Evolutionary conservation across 805 yeast genomes (phyloP), one percentile per base, ranked within the genome.

Genomic region (Lipomyces anomalus): DNA sequence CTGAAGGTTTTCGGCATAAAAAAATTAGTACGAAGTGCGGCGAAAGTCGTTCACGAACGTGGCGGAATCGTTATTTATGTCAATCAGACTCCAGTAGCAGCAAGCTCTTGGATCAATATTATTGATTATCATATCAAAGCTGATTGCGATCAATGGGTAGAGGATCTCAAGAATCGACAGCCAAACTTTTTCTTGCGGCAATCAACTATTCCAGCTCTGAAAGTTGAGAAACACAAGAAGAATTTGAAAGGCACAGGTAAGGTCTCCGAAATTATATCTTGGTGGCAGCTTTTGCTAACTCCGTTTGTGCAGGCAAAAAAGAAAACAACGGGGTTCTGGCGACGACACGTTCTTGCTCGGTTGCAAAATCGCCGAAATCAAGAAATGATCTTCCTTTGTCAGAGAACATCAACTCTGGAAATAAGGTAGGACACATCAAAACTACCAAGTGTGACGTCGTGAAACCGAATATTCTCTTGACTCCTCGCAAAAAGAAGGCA

Each of bases 1-100:
- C 69, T 92, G 34, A 84, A 80, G 66, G 97, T 90, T 9, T 84
- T 82, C 54, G 98, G 98, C 1, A 89, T 92, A 38, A 83, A 80
- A 59, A 78, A 76, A 53, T 69, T 90, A 18, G 96, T 89, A 2
- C 75, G 77, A 50, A 73, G 74, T 20, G 62, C 85, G 50, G 79
- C 94, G 38, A 74, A 74, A 50, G 75, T 75, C 17, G 80, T 89
- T 17, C 95, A 84, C 60, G 81, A 76, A n/a, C 73, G 73, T 30
- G 86, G 83, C 18, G 98, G 97, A 0, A 67, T 74, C 24, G 95
- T 88, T 1, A 67, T 90, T 0, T 73, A 86, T 46, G 72, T 90
- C 26, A 90, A 90, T 68, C 79, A 78, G 47, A 42, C 50, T 1
- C 26, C 40, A 4, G 71, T 82, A 1, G 69, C 73, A 43, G 48